phyloP scores from a whole-genome alignment of 2,329 filamentous ascomycete genomes.

The Trichoderma endophyticum region DNA sequence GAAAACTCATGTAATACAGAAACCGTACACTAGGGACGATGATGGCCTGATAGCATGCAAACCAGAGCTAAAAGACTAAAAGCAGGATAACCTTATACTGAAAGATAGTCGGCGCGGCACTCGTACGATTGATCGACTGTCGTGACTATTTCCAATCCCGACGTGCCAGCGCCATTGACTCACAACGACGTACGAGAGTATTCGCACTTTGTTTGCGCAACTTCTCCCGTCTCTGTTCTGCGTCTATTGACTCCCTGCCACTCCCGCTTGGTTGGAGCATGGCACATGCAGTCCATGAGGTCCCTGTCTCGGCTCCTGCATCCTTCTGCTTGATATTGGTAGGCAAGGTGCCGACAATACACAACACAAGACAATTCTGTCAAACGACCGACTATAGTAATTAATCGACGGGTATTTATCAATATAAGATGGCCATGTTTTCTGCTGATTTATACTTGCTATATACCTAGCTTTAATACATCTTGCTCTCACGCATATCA shows the following conservation, averaged over 20 bases:
- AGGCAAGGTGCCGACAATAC: background rate
- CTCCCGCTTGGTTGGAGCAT: background rate
- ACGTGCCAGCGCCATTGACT: conserved; percentile 7
- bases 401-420: background rate
- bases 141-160: background rate
- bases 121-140: background rate
- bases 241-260: background rate
- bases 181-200: conserved; percentile 5
- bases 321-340: background rate
- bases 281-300: conserved; percentile 9
- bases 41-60: background rate
- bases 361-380: background rate
- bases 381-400: no score
- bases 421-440: background rate
- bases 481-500: background rate
- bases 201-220: background rate
- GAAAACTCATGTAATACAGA: background rate
- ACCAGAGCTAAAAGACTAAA: background rate
- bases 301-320: background rate
- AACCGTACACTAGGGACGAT: background rate
- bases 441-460: background rate
- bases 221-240: background rate
- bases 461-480: background rate
- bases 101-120: background rate
- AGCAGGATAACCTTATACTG: background rate